Base-by-base conservation (phyloP, 352 stramenopile species). In the Phytopythium aichiense region DNA sequence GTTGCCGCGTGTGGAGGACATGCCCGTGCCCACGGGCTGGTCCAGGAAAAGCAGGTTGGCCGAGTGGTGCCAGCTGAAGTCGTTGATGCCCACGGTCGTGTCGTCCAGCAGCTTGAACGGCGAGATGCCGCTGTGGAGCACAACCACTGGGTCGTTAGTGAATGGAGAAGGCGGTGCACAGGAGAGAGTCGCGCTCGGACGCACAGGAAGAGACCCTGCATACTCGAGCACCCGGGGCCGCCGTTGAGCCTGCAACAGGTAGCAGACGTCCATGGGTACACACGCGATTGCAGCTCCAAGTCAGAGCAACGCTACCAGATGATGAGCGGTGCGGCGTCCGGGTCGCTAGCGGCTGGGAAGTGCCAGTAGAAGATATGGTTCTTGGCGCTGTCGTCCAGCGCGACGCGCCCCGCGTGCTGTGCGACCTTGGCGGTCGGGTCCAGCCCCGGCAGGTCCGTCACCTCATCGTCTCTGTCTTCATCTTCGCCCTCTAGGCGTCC, bases 11-110 rank as follows among this genome's bases (percentile, higher is more conserved):
- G 83, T 84, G 53, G 71, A 79, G 25, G 82, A 92, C 76, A 95
- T 89, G 20, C 84, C 87, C 4, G 84, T 93, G 33, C 84, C 87
- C 11, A 95, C 74, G 18, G 87, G 87, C 59, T 94, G 87, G 38
- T 93, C 87, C 16, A 95, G 68, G 67, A 95, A 95, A n/a, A 95
- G 73, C 49, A 95, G 23, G 51, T 94, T 95, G 15, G 82, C 81
- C 18, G 67, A 68, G 55, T 87, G 58, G 38, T 92, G 80, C 86
- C 86, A 95, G 40, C 84, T 91, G 57, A 90, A 72, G 52, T 80
- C 58, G 64, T 95, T 93, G 60, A 79, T 65, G 25, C 65, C 76
- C 42, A 95, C 70, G 13, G 67, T 79, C n/a, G 63, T 69, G 2
- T 70, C 73, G 20, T 86, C 62, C 53, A 79, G 60, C 37, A 95